Conservation (phyloP, 2,329 filamentous ascomycete species). For the Neofusicoccum sp. region DNA sequence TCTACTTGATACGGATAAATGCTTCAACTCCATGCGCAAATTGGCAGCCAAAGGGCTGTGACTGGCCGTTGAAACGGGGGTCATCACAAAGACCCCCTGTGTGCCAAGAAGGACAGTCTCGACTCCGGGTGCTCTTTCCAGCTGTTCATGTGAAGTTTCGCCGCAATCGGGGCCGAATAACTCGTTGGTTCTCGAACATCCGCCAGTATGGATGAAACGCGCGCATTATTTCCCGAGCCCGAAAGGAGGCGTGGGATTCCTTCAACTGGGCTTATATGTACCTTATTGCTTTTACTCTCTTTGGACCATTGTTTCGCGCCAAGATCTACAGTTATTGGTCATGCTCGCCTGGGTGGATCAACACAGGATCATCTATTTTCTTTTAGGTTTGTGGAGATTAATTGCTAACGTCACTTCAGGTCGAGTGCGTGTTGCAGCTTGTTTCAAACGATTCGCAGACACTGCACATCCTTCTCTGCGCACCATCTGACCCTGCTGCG, state of each 20-base stretch:
- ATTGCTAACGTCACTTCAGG: neutral
- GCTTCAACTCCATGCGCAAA: too few species aligned
- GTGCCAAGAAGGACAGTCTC: too few species aligned
- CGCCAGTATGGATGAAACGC: neutral
- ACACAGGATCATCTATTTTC: neutral
- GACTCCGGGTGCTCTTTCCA: too few species aligned
- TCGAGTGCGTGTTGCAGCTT: neutral
- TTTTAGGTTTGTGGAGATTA: neutral
- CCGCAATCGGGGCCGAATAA: neutral
- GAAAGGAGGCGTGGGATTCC: neutral
- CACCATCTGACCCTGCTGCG: conserved; percentile 51
- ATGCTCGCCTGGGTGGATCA: neutral
- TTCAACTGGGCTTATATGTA: too few species aligned
- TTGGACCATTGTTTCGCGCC: neutral
- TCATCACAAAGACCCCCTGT: too few species aligned
- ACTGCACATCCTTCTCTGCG: conserved; percentile 46
- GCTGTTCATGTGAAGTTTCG: neutral
- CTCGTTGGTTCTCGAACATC: neutral
- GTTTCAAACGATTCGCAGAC: conserved; percentile 18
- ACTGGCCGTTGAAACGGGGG: too few species aligned
- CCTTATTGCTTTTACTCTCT: conserved; percentile 2
- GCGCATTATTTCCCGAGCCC: neutral
- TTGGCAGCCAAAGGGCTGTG: too few species aligned
- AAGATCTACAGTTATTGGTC: neutral
- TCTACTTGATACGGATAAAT: too few species aligned